These are phyloP conservation scores for Diaporthe longicolla DNA, from an alignment of 2,329 filamentous ascomycete genomes.

Conservation along the genomic window DNA sequence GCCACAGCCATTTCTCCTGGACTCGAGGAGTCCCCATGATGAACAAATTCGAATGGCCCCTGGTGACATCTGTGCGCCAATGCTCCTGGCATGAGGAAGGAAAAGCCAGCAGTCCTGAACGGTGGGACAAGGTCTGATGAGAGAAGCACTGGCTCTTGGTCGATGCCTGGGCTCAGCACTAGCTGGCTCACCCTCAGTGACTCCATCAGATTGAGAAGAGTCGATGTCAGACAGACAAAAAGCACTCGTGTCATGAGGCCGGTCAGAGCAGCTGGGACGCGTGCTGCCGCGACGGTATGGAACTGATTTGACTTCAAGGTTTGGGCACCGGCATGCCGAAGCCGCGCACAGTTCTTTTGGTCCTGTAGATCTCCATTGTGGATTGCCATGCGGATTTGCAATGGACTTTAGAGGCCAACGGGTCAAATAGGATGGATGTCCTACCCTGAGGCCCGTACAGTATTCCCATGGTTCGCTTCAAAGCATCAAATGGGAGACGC, in stretches of 20 bases:
- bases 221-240: not conserved
- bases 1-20: not conserved
- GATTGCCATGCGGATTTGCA: not conserved
- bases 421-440: not conserved
- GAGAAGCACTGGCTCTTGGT: not conserved
- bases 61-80: not conserved
- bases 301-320: too few relatives aligned
- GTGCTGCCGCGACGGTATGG: not conserved
- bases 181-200: not conserved
- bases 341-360: not conserved
- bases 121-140: not conserved
- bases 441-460: not conserved
- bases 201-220: not conserved
- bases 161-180: not conserved
- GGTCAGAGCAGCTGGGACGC: not conserved
- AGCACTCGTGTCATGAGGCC: not conserved
- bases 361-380: not conserved
- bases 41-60: not conserved
- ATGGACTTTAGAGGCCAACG: not conserved
- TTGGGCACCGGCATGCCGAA: not conserved
- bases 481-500: not conserved
- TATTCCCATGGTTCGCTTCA: not conserved
- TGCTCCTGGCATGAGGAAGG: not conserved
- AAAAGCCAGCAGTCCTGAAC: not conserved
- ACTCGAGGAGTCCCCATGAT: not conserved